phyloP scores from a whole-genome alignment of 2,329 filamentous ascomycete species.

The Penicillium sp. region DNA sequence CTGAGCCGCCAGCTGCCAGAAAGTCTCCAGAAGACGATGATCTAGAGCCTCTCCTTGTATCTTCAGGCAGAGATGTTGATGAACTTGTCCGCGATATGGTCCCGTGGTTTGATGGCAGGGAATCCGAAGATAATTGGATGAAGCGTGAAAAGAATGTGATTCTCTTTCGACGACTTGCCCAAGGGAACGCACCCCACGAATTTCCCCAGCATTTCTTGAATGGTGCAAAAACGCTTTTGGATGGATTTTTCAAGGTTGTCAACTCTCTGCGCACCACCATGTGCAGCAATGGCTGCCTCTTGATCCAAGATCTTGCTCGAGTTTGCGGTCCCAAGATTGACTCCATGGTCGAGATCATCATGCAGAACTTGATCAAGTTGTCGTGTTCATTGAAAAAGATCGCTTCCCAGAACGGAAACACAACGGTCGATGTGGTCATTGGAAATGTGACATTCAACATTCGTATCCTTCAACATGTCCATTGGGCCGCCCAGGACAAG shows the following conservation, averaged over 20 bases:
- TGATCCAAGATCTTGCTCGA: conserved; percentile 78
- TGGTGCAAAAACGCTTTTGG: conserved; percentile 67
- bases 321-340: conserved; percentile 74
- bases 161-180: conserved; percentile 70
- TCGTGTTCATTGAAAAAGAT: conserved; percentile 91
- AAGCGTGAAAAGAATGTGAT: conserved; percentile 74
- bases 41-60: conserved; percentile 76
- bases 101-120: conserved; percentile 74
- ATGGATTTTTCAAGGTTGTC: conserved; percentile 81
- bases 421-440: conserved; percentile 73
- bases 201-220: conserved; percentile 65
- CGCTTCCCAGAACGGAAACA: conserved; percentile 73
- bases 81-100: conserved; percentile 79
- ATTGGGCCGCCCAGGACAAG: conserved; percentile 79
- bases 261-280: conserved; percentile 83
- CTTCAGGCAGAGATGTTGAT: conserved; percentile 80
- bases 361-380: conserved; percentile 85
- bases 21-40: conserved; percentile 53
- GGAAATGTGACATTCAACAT: conserved; percentile 70
- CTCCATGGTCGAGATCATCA: conserved; percentile 78
- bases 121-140: conserved; percentile 87
- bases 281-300: conserved; percentile 74
- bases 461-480: conserved; percentile 80
- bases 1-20: conserved; percentile 6
- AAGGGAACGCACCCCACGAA: conserved; percentile 75